A percentile compares a stretch with the other conserved stretches of the same genome.
Evolutionary conservation across 495 filamentous ascomycete genomes (phyloP).

Genomic region (Penicillium paradoxum): DNA sequence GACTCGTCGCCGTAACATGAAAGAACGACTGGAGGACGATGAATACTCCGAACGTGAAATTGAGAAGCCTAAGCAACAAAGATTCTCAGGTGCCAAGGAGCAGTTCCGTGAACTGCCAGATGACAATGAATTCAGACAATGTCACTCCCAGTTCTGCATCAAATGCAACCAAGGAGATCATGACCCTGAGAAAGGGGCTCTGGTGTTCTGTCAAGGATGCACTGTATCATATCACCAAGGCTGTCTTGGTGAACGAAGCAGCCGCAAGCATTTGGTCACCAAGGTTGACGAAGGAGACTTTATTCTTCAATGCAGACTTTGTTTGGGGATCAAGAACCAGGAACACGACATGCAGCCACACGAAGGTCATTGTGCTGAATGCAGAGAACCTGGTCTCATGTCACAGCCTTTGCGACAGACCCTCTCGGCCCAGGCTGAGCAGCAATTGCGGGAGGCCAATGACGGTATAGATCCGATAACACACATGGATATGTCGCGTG

Average conservation of each 20-base stretch:
- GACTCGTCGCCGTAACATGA: slow-evolving; percentile 49
- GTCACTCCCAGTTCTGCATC: slow-evolving; percentile 68
- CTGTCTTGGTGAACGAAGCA: slow-evolving; percentile 70
- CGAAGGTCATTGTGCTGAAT: slow-evolving; percentile 64
- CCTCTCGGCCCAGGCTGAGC: slow-evolving; percentile 72
- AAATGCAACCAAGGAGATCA: slow-evolving; percentile 56
- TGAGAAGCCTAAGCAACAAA: slow-evolving; percentile 45
- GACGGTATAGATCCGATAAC: slow-evolving; percentile 71
- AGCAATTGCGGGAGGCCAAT: slow-evolving; percentile 72
- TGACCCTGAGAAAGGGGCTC: slow-evolving; percentile 50
- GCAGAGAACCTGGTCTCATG: slow-evolving; percentile 54
- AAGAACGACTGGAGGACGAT: slow-evolving; percentile 62
- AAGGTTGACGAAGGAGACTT: slow-evolving; percentile 74
- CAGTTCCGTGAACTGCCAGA: slow-evolving; percentile 52
- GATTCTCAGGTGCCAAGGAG: slow-evolving; percentile 58
- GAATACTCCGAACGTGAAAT: slow-evolving; percentile 58
- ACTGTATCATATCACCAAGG: slow-evolving; percentile 71
- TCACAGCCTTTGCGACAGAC: slow-evolving; percentile 65
- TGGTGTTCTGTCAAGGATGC: slow-evolving; percentile 91
- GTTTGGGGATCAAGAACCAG: slow-evolving; percentile 58
- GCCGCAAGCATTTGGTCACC: slow-evolving; percentile 87
- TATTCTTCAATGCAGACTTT: slow-evolving; percentile 85
- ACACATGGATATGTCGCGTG: slow-evolving; percentile 49
- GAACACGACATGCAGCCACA: slow-evolving; percentile 67
- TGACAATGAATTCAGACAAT: slow-evolving; percentile 56